Base-by-base conservation (phyloP, 2,329 filamentous ascomycete species). In the Diaporthe citrichinensis region DNA sequence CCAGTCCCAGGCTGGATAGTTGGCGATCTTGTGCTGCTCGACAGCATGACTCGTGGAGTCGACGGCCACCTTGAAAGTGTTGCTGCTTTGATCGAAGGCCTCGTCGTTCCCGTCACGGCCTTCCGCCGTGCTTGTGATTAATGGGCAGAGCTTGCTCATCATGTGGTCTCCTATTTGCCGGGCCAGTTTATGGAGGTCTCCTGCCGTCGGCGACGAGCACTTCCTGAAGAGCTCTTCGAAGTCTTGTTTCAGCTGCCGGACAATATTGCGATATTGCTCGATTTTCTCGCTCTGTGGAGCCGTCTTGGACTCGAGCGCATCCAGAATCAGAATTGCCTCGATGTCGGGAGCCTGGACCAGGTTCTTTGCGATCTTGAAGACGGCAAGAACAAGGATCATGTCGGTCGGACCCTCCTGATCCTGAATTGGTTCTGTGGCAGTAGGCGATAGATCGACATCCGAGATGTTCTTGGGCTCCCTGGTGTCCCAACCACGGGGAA, bases 331-430 rank as follows among this genome's bases (percentile, higher is more conserved):
- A 25, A 89, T 85, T 14, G 85, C 82, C 76, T 91, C 89, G 36
- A 91, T 83, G 1, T 85, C 86, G 1, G 87, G 86, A 0, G 82
- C 84, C 17, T 88, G 86, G 28, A 88, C 81, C 74, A 91, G 83
- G 75, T 90, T 88, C 46, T 85, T 85, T 58, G 86, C 86, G 4
- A 91, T 83, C 65, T 88, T 87, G 81, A 87, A 88, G 6, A 85
- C 83, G 14, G 91, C 81, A 44, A 92, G 79, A 76, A 87, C 86
- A 76, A 91, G 90, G 0, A 89, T 88, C 90, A 92, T 92, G 76
- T 92, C 90, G 0, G 90, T 92, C 3, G 90, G 89, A 0, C 90
- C 89, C 2, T 91, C 88, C 28, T 87, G 87, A 17, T 88, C 84
- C 58, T 86, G 84, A 2, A 91, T 81, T 0, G 88, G 86, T 72